A percentile compares a stretch with the other conserved stretches of the same genome.
phyloP scores from a whole-genome alignment of 75 land plant genomes.

The Chamaecyparis obtusa region DNA sequence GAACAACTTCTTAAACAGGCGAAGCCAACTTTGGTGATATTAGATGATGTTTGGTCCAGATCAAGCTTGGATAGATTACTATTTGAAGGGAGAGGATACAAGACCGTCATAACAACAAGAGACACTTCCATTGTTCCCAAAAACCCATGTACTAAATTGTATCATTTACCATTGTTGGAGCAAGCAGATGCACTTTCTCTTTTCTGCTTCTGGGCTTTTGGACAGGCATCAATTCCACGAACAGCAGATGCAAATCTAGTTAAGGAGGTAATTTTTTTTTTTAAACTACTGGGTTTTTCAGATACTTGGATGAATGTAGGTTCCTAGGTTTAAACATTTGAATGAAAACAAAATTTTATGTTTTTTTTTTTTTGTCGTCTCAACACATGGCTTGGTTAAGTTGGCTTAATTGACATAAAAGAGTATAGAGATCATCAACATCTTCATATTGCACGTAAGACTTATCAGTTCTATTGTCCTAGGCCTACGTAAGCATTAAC shows the following conservation, averaged over 20 bases:
- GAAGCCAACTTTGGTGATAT: neutral
- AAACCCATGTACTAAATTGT: neutral
- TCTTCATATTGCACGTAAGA: too few relatives aligned
- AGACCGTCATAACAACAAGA: neutral
- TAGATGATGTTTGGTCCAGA: constrained; percentile 9
- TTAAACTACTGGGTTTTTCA: too few relatives aligned
- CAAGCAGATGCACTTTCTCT: neutral
- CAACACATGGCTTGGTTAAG: too few relatives aligned
- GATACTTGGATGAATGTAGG: too few relatives aligned
- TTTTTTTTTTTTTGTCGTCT: too few relatives aligned
- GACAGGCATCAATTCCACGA: too few relatives aligned
- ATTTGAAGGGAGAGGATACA: neutral
- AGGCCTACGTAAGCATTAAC: too few relatives aligned
- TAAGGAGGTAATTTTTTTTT: neutral
- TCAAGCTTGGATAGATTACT: neutral
- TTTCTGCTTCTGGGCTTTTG: neutral
- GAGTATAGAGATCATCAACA: too few relatives aligned
- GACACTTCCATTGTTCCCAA: neutral
- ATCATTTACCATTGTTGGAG: neutral
- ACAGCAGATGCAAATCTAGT: constrained; percentile 5
- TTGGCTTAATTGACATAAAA: too few relatives aligned
- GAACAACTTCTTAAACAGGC: neutral
- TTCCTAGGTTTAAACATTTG: too few relatives aligned
- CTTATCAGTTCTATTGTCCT: too few relatives aligned
- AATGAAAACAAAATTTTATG: too few relatives aligned